Conservation (phyloP, 768 basidiomycete genomes). For the Naganishia kalamii region DNA sequence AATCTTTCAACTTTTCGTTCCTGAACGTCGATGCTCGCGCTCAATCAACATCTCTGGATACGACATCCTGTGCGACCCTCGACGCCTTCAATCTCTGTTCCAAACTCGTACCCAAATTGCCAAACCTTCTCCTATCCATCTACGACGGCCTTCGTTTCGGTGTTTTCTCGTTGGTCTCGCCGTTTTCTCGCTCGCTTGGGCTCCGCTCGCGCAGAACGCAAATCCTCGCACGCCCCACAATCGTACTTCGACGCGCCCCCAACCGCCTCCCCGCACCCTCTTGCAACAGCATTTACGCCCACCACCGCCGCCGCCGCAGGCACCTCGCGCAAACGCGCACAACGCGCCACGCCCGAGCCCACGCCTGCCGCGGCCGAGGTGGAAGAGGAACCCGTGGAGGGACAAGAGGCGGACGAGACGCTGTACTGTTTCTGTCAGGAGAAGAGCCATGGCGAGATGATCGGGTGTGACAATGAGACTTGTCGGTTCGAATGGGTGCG, state of each 20-base stretch:
- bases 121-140: too few species aligned
- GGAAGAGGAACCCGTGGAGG: slow-evolving; percentile 52
- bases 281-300: not conserved
- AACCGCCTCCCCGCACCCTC: slow-evolving; percentile 5
- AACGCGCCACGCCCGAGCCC: too few species aligned
- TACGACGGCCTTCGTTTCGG: too few species aligned
- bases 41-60: too few species aligned
- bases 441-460: slow-evolving; percentile 87
- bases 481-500: slow-evolving; percentile 88
- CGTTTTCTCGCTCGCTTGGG: too few species aligned
- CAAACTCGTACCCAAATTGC: too few species aligned
- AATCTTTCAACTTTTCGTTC: too few species aligned
- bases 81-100: too few species aligned
- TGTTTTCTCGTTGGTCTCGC: too few species aligned
- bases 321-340: slow-evolving; percentile 27
- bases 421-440: slow-evolving; percentile 80
- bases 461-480: slow-evolving; percentile 74
- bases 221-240: slow-evolving; percentile 21
- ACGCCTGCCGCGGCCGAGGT: slow-evolving; percentile 26
- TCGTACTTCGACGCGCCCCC: slow-evolving; percentile 18
- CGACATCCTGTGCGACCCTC: too few species aligned
- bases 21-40: too few species aligned
- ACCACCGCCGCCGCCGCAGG: slow-evolving; percentile 17
- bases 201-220: too few species aligned
- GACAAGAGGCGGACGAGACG: slow-evolving; percentile 56